Conservation (phyloP, 1,284 basidiomycete species). For the Ceratobasidium sp. region DNA sequence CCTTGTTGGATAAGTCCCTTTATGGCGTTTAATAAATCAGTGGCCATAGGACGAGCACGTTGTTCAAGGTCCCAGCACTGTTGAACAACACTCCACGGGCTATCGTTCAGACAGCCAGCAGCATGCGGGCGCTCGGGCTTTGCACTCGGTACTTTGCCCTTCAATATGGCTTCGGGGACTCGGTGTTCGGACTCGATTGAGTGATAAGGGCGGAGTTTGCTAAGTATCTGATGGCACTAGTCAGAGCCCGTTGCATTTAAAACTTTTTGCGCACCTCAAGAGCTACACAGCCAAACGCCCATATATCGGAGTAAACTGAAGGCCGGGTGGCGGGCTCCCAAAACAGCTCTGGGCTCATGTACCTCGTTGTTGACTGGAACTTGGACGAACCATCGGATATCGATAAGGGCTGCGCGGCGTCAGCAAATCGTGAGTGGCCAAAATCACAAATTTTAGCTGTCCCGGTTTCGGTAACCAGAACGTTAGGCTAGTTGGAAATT, state of each 20-base stretch:
- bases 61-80: conserved; percentile 5
- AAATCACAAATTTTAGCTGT: conserved; percentile 11
- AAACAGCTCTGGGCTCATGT: conserved; percentile 16
- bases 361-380: conserved; percentile 9
- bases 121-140: conserved; percentile 15
- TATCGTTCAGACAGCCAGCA: conserved; percentile 24
- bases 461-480: not conserved
- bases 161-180: conserved; percentile 8
- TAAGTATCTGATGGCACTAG: conserved; percentile 2
- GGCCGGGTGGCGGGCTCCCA: not conserved
- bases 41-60: not conserved
- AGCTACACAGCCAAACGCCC: conserved; percentile 18
- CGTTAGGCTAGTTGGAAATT: conserved; percentile 2
- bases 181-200: conserved; percentile 8
- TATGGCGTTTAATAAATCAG: not conserved
- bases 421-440: conserved; percentile 6
- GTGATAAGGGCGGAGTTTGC: conserved; percentile 24
- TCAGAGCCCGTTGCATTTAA: not conserved
- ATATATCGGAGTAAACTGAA: conserved; percentile 4
- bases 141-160: conserved; percentile 1
- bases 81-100: conserved; percentile 8
- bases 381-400: not conserved
- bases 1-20: conserved; percentile 10
- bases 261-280: not conserved
- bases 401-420: not conserved